Conservation (phyloP, 2,329 filamentous ascomycete species). For the Aspergillus amoenus region DNA sequence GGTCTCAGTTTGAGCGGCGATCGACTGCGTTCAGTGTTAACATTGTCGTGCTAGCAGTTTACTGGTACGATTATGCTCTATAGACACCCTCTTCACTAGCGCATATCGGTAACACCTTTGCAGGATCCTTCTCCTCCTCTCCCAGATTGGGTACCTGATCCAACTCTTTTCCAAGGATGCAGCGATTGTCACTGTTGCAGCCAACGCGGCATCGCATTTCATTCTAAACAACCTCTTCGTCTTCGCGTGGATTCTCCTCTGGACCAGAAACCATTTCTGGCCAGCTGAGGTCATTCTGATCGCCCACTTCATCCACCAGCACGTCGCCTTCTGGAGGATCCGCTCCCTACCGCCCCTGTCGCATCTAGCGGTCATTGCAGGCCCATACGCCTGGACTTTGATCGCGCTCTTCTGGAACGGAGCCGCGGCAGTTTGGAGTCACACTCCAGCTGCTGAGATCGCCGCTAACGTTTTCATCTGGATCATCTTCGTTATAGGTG, state of each 20-base stretch:
- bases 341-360: slow-evolving; percentile 69
- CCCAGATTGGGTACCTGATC: slow-evolving; percentile 73
- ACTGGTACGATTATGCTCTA: slow-evolving; percentile 59
- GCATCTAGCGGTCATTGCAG: slow-evolving; percentile 72
- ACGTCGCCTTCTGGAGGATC: slow-evolving; percentile 77
- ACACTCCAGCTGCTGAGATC: slow-evolving; percentile 68
- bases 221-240: slow-evolving; percentile 82
- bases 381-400: slow-evolving; percentile 81
- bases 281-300: slow-evolving; percentile 74
- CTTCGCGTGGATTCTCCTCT: slow-evolving; percentile 79
- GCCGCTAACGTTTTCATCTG: slow-evolving; percentile 87
- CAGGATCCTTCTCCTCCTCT: slow-evolving; percentile 71
- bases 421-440: slow-evolving; percentile 72
- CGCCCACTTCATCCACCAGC: slow-evolving; percentile 80
- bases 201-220: slow-evolving; percentile 79
- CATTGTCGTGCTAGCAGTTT: slow-evolving; percentile 62
- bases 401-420: slow-evolving; percentile 88
- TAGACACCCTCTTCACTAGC: too few relatives aligned
- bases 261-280: slow-evolving; percentile 72
- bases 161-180: slow-evolving; percentile 71
- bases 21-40: slow-evolving; percentile 76
- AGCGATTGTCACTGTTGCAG: slow-evolving; percentile 65
- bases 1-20: slow-evolving; percentile 67
- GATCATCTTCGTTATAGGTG: slow-evolving; percentile 73
- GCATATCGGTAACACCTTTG: neutral